A percentile compares a stretch with the other conserved stretches of the same genome.
Evolutionary conservation across 768 basidiomycete species (phyloP).

Genomic region (Fistulinella prunicolor): DNA sequence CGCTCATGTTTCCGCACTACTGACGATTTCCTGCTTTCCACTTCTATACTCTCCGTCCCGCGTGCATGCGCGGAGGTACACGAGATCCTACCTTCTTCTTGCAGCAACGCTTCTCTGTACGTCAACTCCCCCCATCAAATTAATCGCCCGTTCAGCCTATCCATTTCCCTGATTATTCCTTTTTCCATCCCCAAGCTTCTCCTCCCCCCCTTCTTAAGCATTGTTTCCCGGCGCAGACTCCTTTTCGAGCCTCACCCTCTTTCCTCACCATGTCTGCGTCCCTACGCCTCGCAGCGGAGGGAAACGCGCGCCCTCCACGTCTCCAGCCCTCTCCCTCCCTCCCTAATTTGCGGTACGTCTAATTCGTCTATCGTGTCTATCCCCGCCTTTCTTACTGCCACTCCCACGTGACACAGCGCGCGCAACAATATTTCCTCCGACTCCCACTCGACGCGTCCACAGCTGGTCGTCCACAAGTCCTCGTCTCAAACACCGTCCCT

Average conservation of each 20-base stretch:
- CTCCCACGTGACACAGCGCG: slow-evolving; percentile 22
- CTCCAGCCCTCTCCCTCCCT: slow-evolving; percentile 66
- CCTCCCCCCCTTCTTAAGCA: slow-evolving; percentile 32
- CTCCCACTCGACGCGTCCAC: slow-evolving; percentile 31
- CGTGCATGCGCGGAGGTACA: slow-evolving; percentile 22
- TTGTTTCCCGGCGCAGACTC: slow-evolving; percentile 25
- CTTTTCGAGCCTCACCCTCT: slow-evolving; percentile 30
- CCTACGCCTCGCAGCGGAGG: slow-evolving; percentile 21
- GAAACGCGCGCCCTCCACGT: slow-evolving; percentile 40
- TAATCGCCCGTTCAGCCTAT: slow-evolving; percentile 30
- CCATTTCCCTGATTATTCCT: slow-evolving; percentile 31
- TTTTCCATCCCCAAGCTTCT: slow-evolving; percentile 34
- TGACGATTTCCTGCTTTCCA: slow-evolving; percentile 15
- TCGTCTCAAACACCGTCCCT: slow-evolving; percentile 19
- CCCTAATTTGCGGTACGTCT: slow-evolving; percentile 61
- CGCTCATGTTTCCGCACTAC: slow-evolving; percentile 5
- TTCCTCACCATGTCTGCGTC: slow-evolving; percentile 28
- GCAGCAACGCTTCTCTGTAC: slow-evolving; percentile 34
- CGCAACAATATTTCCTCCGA: slow-evolving; percentile 22
- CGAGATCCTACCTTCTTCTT: slow-evolving; percentile 24
- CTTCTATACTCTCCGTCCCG: slow-evolving; percentile 18
- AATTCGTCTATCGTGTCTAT: background rate
- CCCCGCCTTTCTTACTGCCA: slow-evolving; percentile 5
- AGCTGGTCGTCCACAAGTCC: slow-evolving; percentile 17
- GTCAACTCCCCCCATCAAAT: slow-evolving; percentile 33